These are phyloP conservation scores for Gracilariopsis chorda DNA, from an alignment of 23 red algal genomes.

Conservation along the genomic window DNA sequence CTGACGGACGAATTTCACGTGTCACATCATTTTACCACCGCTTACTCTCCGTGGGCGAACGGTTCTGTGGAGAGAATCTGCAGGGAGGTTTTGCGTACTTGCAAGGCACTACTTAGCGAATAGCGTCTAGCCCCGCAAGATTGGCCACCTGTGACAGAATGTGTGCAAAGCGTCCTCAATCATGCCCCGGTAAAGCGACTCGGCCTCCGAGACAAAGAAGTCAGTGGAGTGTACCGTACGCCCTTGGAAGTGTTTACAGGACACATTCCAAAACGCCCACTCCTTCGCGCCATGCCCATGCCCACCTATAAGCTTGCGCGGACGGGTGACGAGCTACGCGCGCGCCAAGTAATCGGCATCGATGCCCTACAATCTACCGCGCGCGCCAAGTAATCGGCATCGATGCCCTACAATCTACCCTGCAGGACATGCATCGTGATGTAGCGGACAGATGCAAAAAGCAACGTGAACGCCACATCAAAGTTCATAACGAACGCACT, in stretches of 20 bases:
- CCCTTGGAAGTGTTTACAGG: background rate
- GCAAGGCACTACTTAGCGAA: conserved; percentile 19
- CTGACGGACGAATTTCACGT: background rate
- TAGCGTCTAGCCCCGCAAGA: background rate
- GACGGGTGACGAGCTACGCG: no score
- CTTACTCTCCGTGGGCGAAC: background rate
- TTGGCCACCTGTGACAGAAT: background rate
- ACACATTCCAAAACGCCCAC: no score
- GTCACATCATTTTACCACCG: conserved; percentile 12
- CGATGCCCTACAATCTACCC: no score
- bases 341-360: no score
- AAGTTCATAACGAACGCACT: no score
- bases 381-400: no score
- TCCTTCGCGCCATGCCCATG: no score
- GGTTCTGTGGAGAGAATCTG: conserved; percentile 3
- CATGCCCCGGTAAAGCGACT: background rate
- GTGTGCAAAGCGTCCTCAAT: background rate
- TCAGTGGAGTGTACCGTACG: background rate
- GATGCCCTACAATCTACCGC: no score
- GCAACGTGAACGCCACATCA: no score
- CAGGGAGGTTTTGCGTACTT: background rate
- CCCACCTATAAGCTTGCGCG: no score
- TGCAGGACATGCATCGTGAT: no score
- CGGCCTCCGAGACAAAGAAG: background rate
- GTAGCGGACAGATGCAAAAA: no score